Evolutionary conservation across 345 rosid genomes (phyloP).

Genomic region (Lumnitzera littorea): DNA sequence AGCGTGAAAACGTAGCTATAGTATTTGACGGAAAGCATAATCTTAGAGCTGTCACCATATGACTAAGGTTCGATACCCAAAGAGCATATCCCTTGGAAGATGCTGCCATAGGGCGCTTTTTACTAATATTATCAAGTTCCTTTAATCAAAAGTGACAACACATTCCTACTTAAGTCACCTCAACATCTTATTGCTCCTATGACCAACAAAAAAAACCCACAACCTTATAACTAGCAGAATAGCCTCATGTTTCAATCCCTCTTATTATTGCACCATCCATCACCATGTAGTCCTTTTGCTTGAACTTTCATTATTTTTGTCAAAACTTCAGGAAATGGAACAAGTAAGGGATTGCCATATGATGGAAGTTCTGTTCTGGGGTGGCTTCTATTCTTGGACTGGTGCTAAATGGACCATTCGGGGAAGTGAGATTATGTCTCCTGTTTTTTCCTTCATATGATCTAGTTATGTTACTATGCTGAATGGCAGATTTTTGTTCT

Average conservation of each 20-base stretch:
- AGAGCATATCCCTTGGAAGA: slow-evolving; percentile 51
- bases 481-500: slow-evolving; percentile 17
- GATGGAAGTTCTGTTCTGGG: neutral
- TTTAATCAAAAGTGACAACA: slow-evolving; percentile 15
- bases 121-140: slow-evolving; percentile 6
- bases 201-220: slow-evolving; percentile 9
- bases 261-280: too few relatives aligned
- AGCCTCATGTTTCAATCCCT: too few relatives aligned
- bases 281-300: slow-evolving; percentile 2
- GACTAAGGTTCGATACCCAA: too few relatives aligned
- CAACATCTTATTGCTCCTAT: slow-evolving; percentile 21
- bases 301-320: too few relatives aligned
- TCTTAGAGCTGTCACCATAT: too few relatives aligned
- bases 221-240: neutral
- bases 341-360: too few relatives aligned
- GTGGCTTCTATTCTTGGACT: neutral
- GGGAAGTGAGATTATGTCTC: too few relatives aligned
- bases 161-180: slow-evolving; percentile 28
- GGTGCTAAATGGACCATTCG: neutral
- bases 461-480: neutral
- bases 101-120: slow-evolving; percentile 24
- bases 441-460: too few relatives aligned
- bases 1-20: too few relatives aligned
- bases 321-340: too few relatives aligned
- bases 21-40: slow-evolving; percentile 7